Evolutionary conservation across 2,329 filamentous ascomycete genomes (phyloP).

Genomic region (Fusarium albosuccineum): DNA sequence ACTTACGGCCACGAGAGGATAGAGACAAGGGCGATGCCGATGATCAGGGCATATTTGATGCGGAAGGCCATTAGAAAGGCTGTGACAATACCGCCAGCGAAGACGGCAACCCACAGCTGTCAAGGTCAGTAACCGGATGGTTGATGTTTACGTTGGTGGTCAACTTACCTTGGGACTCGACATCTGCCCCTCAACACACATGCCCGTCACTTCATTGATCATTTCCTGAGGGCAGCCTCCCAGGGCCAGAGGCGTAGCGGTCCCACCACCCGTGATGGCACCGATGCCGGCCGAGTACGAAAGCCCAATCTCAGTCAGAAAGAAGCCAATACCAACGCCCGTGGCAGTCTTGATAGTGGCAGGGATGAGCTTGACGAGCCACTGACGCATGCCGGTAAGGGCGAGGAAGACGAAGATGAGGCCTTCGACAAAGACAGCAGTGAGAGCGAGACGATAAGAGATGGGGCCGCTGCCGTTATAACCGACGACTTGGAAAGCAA

Average conservation of each 20-base stretch:
- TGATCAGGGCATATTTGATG: conserved; percentile 80
- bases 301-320: conserved; percentile 73
- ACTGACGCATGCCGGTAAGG: conserved; percentile 78
- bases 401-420: conserved; percentile 74
- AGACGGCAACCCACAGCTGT: conserved; percentile 87
- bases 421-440: conserved; percentile 74
- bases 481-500: conserved; percentile 75
- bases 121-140: conserved; percentile 13
- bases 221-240: conserved; percentile 77
- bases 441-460: conserved; percentile 71
- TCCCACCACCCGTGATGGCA: conserved; percentile 76
- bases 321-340: conserved; percentile 74
- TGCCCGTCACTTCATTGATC: conserved; percentile 59
- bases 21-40: conserved; percentile 78
- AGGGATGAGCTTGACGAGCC: conserved; percentile 76
- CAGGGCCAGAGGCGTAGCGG: conserved; percentile 78
- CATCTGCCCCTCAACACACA: conserved; percentile 76
- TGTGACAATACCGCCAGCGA: conserved; percentile 83
- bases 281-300: conserved; percentile 88
- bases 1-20: conserved; percentile 80
- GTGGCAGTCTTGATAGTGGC: conserved; percentile 75
- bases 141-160: background rate
- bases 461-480: conserved; percentile 68
- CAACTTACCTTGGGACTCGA: conserved; percentile 74
- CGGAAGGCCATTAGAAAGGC: conserved; percentile 84